Base-by-base conservation (phyloP, 2,329 filamentous ascomycete genomes). In the Botrytis byssoidea region DNA sequence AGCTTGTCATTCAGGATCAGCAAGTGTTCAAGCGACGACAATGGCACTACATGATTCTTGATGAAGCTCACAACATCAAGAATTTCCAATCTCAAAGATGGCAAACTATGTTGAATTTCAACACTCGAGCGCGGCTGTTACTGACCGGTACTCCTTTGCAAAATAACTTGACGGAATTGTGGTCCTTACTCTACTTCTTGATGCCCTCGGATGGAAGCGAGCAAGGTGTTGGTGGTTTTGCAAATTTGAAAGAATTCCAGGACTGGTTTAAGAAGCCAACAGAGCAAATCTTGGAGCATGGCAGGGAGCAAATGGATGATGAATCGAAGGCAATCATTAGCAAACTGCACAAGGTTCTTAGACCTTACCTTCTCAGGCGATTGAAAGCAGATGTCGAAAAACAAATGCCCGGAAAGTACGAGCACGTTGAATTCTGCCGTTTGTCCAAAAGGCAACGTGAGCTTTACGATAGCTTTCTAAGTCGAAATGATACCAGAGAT, bases 31-130 rank as follows among this genome's bases (percentile, higher is more conserved):
- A 97, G 81, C 90, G 95, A 75, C 90, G 95, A 48, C 89, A 90
- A 71, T 99, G 97, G 97, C 95, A 98, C 81, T 99, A 98, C 83
- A 94, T 99, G 89, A 95, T 99, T 76, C 88, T 99, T 1, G 96
- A 99, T 78, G 96, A 99, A 84, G 96, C 97, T 0, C 96, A 99
- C 85, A 98, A 99, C 83, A 99, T 99, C 87, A 98, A 99, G 81
- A 99, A 99, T 83, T 99, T 98, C 86, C 95, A 97, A 80, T 98
- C 95, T 2, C 95, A 98, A 82, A 88, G 95, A 76, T 99, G 96
- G 95, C 96, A 98, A 82, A 95, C 94, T 0, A 88, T 99, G 76
- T 89, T 99, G 35, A 96, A 93, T 0, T 97, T 99, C 84, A 95
- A 97, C 79, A 98, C 96, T 0, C 91, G 92, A 76, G 91, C 95